Percentiles rank a stretch among this genome's conserved stretches.
phyloP scores from a whole-genome alignment of 306 rosid genomes.

The Sindora glabra region DNA sequence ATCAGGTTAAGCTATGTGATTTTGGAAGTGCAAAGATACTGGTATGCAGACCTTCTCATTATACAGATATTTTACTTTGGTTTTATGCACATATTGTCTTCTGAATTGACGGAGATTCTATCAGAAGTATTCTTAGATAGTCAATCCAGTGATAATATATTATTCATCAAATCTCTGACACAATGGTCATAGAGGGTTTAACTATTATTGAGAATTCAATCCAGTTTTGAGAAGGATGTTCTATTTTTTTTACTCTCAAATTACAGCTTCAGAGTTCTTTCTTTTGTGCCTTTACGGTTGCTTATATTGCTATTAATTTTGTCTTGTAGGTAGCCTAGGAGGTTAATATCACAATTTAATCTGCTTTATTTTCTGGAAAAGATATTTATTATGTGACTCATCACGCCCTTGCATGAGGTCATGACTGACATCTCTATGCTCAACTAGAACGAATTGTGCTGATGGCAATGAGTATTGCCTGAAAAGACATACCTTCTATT shows the following conservation, averaged over 20 bases:
- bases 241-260: not conserved
- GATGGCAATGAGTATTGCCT: not conserved
- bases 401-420: not conserved
- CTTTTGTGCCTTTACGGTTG: not conserved
- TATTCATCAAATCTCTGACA: not conserved
- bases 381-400: too few species aligned
- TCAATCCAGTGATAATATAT: not conserved
- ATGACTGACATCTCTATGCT: not conserved
- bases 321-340: too few species aligned
- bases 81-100: not conserved
- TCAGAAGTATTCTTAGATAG: not conserved
- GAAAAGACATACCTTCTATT: not conserved
- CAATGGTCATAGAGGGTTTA: not conserved
- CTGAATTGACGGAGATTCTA: not conserved
- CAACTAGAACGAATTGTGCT: not conserved
- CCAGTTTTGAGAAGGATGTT: too few species aligned
- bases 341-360: too few species aligned
- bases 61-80: not conserved
- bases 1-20: slow-evolving; percentile 93
- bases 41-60: slow-evolving; percentile 40
- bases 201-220: too few species aligned
- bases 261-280: not conserved
- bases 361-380: too few species aligned
- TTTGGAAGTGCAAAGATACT: slow-evolving; percentile 98
- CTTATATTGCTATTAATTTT: too few species aligned